Conservation (phyloP, 805 yeast species). For the Cyberlindnera americana region DNA sequence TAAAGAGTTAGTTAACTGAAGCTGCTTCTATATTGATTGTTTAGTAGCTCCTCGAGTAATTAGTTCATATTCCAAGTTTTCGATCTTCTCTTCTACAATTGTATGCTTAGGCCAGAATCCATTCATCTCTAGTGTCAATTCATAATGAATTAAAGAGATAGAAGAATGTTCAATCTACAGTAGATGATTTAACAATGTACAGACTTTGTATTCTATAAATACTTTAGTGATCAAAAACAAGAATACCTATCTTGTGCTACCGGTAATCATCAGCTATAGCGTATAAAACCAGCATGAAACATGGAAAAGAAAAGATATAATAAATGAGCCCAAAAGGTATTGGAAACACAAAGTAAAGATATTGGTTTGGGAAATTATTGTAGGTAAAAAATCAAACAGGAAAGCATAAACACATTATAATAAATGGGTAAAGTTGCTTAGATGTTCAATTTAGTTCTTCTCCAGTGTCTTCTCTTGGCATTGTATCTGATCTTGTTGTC, state of each 20-base stretch:
- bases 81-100: too few species aligned
- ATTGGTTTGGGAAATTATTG: neutral
- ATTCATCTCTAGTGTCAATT: too few species aligned
- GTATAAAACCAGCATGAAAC: conserved; percentile 3
- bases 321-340: neutral
- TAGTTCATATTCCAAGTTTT: too few species aligned
- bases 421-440: conserved; percentile 42
- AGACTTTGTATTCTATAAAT: conserved; percentile 19
- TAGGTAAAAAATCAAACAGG: conserved; percentile 13
- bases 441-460: conserved; percentile 98
- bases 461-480: conserved; percentile 99
- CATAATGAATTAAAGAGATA: too few species aligned
- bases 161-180: neutral
- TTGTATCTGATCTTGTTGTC: conserved; percentile 97
- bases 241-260: conserved; percentile 5
- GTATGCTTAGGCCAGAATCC: too few species aligned
- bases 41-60: too few species aligned
- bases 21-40: too few species aligned
- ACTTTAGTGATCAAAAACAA: neutral
- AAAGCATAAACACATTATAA: conserved; percentile 8
- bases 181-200: conserved; percentile 22
- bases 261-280: neutral
- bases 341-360: conserved; percentile 5
- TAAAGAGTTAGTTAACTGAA: too few species aligned
- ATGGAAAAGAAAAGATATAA: conserved; percentile 3